Evolutionary conservation across 2,329 filamentous ascomycete species (phyloP).

Genomic region (Fusarium burgessii): DNA sequence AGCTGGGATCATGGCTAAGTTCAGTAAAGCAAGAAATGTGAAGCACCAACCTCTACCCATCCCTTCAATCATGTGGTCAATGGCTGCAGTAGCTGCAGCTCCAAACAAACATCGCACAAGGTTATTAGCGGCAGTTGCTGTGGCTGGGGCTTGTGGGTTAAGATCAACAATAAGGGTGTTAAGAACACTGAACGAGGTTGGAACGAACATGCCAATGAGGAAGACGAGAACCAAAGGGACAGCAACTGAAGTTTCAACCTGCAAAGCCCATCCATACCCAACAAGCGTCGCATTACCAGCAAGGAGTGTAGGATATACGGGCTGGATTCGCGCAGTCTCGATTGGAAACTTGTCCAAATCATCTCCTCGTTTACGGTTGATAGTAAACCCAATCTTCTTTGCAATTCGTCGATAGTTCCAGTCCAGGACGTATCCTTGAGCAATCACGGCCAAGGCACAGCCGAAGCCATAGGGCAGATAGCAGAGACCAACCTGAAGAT

Average conservation of each 20-base stretch:
- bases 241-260: constrained; percentile 63
- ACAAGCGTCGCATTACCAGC: constrained; percentile 66
- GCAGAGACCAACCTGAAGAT: constrained; percentile 65
- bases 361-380: constrained; percentile 69
- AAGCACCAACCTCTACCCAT: constrained; percentile 74
- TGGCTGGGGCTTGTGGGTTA: constrained; percentile 70
- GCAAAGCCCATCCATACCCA: constrained; percentile 69
- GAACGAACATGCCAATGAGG: constrained; percentile 67
- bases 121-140: constrained; percentile 73
- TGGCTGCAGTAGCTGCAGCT: constrained; percentile 68
- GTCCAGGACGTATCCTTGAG: constrained; percentile 69
- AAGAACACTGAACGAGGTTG: constrained; percentile 73
- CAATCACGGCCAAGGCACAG: constrained; percentile 61
- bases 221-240: constrained; percentile 68
- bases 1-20: constrained; percentile 60
- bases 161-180: constrained; percentile 73
- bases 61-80: constrained; percentile 67
- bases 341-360: constrained; percentile 66
- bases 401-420: constrained; percentile 80
- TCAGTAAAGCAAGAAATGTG: constrained; percentile 67
- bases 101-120: constrained; percentile 71
- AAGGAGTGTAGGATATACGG: constrained; percentile 65
- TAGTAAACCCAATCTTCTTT: constrained; percentile 67
- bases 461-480: constrained; percentile 67
- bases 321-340: constrained; percentile 65